Conservation (phyloP, 164 flowering plant species). For the Protea cynaroides region DNA sequence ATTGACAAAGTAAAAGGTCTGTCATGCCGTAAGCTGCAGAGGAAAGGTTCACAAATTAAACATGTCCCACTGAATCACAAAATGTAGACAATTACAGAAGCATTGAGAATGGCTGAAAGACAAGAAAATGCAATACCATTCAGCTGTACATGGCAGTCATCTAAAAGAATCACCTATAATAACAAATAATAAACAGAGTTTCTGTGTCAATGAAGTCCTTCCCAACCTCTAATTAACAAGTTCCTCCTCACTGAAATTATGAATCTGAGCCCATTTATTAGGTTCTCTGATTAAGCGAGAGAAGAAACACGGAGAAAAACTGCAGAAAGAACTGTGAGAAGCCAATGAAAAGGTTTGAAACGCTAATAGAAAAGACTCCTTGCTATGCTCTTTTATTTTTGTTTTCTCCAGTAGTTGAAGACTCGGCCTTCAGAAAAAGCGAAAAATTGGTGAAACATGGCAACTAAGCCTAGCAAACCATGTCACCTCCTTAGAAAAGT, state of each 20-base stretch:
- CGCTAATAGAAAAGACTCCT: no score
- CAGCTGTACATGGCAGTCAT: no score
- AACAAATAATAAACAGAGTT: no score
- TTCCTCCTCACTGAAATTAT: not conserved
- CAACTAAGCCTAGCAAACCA: no score
- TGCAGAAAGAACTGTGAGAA: not conserved
- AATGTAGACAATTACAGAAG: not conserved
- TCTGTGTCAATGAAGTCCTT: no score
- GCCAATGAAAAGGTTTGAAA: not conserved
- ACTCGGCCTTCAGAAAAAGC: no score
- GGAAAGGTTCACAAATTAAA: not conserved
- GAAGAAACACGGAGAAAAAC: not conserved
- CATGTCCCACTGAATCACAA: not conserved
- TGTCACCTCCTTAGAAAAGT: no score
- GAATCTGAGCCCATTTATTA: not conserved
- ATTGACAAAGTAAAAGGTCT: constrained; percentile 95
- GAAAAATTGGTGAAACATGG: no score
- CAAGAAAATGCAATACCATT: not conserved
- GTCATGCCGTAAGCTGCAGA: constrained; percentile 88
- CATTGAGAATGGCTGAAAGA: not conserved
- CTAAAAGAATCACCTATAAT: no score
- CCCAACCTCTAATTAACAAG: not conserved
- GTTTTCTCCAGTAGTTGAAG: no score
- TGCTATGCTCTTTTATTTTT: no score
- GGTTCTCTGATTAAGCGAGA: not conserved